phyloP scores from a whole-genome alignment of 2,329 filamentous ascomycete species.

The Paraphaeosphaeria minitans region DNA sequence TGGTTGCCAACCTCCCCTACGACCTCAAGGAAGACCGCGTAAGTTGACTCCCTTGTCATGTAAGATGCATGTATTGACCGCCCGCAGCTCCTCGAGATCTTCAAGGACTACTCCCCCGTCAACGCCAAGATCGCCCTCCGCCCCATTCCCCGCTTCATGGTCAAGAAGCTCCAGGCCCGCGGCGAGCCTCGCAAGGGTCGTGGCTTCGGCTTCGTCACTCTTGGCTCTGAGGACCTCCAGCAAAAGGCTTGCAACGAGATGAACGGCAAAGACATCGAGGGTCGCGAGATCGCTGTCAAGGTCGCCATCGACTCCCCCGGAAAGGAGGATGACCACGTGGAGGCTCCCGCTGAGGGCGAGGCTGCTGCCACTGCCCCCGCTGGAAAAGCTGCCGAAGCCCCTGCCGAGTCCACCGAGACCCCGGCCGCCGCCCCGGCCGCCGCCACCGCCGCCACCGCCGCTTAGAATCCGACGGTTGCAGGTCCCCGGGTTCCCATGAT shows the following conservation, averaged over 20 bases:
- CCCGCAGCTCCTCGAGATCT: slow-evolving; percentile 91
- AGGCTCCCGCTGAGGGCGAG: slow-evolving; percentile 50
- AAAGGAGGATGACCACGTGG: slow-evolving; percentile 85
- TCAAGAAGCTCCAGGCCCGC: slow-evolving; percentile 99
- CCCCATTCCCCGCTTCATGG: slow-evolving; percentile 99
- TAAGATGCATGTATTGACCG: slow-evolving; percentile 3
- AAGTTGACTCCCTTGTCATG: slow-evolving; percentile 38
- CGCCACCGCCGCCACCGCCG: slow-evolving; percentile 35
- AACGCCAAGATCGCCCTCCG: slow-evolving; percentile 98
- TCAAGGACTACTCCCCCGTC: slow-evolving; percentile 86
- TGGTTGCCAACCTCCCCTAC: slow-evolving; percentile 99
- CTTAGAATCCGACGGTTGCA: slow-evolving; percentile 29
- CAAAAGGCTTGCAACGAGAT: slow-evolving; percentile 97
- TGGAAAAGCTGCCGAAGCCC: slow-evolving; percentile 15
- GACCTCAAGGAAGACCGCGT: slow-evolving; percentile 98
- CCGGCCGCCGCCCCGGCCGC: slow-evolving; percentile 28
- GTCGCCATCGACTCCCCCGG: slow-evolving; percentile 99
- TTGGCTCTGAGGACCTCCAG: slow-evolving; percentile 93
- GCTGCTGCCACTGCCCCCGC: slow-evolving; percentile 39
- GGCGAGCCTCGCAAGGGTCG: slow-evolving; percentile 98
- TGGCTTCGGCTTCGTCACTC: slow-evolving; percentile 97
- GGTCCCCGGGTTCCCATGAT: slow-evolving; percentile 13
- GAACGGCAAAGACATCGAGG: slow-evolving; percentile 99
- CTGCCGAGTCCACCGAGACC: slow-evolving; percentile 24
- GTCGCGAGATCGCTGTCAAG: slow-evolving; percentile 99